Evolutionary conservation across 208 protist genomes (phyloP), one percentile per base, ranked within the genome.

Genomic region (Porcisia hertigi): DNA sequence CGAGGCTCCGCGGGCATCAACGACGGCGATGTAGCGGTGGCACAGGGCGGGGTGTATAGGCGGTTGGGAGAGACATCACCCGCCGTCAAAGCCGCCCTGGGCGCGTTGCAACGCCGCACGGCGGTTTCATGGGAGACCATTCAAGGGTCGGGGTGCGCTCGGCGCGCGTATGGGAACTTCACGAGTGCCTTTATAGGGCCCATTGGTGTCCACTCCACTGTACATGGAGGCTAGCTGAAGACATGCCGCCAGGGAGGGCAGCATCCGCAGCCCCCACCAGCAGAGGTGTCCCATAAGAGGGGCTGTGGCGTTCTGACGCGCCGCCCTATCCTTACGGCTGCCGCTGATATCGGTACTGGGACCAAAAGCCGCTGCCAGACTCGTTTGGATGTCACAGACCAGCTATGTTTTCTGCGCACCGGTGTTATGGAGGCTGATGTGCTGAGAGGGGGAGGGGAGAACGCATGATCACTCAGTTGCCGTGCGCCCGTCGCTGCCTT

Each of bases 151-250:
- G 25, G 41, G 1, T 14, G 6, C 30, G 39, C 12, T 45, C 18
- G 23, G n/a, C 12, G 63, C 59, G 20, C 25, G 25, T 47, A 4
- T 57, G 30, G n/a, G 16, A 20, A 34, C 30, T 25, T 23, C 16
- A 39, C 12, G 34, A 43, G 34, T 14, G 5, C 59, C 16, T 65
- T 12, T 23, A 65, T 16, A 11, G 18, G 18, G 59, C 34, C 12
- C 16, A 23, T 18, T 8, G 30, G 4, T 18, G 12, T 65, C 34
- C 57, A 62, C 57, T n/a, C 12, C 34, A 18, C 12, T 7, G 34
- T 11, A 11, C 73, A 63, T 25, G 52, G 73, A 30, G 73, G 65
- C 54, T 45, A 7, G 23, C 73, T 77, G 8, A 64, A 54, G 9
- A 43, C 60, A 36, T 39, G 73, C 14, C 65, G 34, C 43, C 14